A percentile compares a stretch with the other conserved stretches of the same genome.
phyloP scores from a whole-genome alignment of 2,329 filamentous ascomycete species.

The Chlorencoelia australis region DNA sequence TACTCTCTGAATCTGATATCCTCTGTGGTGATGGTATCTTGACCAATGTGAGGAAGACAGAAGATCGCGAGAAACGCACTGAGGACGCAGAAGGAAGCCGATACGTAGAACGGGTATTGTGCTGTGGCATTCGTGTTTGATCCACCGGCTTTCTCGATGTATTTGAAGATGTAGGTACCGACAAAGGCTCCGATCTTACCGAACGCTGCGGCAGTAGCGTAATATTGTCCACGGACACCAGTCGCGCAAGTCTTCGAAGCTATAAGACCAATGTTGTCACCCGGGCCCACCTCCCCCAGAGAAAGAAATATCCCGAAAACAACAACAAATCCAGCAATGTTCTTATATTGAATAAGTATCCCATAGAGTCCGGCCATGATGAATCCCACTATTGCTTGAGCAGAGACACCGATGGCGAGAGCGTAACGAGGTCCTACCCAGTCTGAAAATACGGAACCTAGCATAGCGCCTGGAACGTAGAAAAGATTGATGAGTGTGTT shows the following conservation, averaged over 20 bases:
- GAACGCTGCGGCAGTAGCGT: conserved; percentile 59
- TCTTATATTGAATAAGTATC: conserved; percentile 52
- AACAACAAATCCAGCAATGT: conserved; percentile 68
- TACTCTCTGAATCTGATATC: conserved; percentile 67
- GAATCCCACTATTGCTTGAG: conserved; percentile 74
- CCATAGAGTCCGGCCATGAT: conserved; percentile 77
- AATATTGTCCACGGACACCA: conserved; percentile 72
- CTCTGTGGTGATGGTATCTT: conserved; percentile 75
- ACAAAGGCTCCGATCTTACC: conserved; percentile 79
- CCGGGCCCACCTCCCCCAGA: conserved; percentile 73
- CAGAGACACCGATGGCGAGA: conserved; percentile 57
- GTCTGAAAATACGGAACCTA: conserved; percentile 70
- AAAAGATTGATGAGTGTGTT: conserved; percentile 82
- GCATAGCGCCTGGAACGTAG: conserved; percentile 72
- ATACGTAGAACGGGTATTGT: conserved; percentile 88
- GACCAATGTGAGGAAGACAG: conserved; percentile 64
- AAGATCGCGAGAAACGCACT: conserved; percentile 57
- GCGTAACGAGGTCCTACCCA: conserved; percentile 69
- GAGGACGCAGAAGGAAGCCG: conserved; percentile 65
- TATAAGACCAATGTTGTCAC: conserved; percentile 82
- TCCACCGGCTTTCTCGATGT: conserved; percentile 53
- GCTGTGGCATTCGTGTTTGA: conserved; percentile 48
- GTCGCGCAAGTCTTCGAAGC: conserved; percentile 85
- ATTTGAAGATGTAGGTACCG: conserved; percentile 72
- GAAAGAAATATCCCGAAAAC: conserved; percentile 72